Evolutionary conservation across 1,139 yeast genomes (phyloP).

Genomic region (Kurtzmaniella quercitrusa): DNA sequence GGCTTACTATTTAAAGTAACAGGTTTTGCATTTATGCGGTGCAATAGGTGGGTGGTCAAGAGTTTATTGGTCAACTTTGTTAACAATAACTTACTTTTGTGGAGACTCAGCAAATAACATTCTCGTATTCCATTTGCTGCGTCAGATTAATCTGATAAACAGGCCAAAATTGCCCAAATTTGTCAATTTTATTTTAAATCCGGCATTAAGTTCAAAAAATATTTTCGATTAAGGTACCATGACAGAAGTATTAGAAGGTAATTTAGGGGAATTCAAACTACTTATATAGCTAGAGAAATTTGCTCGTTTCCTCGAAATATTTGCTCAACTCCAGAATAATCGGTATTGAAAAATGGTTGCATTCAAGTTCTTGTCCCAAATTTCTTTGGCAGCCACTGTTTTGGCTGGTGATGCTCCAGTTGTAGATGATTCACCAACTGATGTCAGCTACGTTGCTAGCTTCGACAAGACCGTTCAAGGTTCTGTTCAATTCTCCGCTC

Average conservation of each 20-base stretch:
- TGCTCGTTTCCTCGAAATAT: neutral
- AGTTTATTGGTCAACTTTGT: neutral
- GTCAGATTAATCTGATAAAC: neutral
- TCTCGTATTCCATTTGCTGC: neutral
- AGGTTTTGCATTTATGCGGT: neutral
- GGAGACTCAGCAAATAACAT: neutral
- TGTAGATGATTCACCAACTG: slow-evolving; percentile 23
- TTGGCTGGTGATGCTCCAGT: slow-evolving; percentile 23
- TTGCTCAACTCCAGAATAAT: neutral
- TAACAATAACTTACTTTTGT: too few relatives aligned
- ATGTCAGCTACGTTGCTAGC: slow-evolving; percentile 19
- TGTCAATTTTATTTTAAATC: neutral
- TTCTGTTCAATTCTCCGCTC: slow-evolving; percentile 26
- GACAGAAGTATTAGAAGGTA: neutral
- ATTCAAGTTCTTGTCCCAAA: neutral
- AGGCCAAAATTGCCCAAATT: neutral
- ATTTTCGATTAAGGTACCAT: neutral
- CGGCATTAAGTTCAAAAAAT: neutral
- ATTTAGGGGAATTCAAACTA: neutral
- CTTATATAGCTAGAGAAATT: neutral
- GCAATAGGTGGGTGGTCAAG: neutral
- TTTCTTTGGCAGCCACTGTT: slow-evolving; percentile 7
- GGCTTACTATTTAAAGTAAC: neutral
- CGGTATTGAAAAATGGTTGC: neutral
- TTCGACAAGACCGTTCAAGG: slow-evolving; percentile 24